A percentile compares a stretch with the other conserved stretches of the same genome.
Conservation (phyloP, 2,329 filamentous ascomycete genomes). For the Didymella pomorum region DNA sequence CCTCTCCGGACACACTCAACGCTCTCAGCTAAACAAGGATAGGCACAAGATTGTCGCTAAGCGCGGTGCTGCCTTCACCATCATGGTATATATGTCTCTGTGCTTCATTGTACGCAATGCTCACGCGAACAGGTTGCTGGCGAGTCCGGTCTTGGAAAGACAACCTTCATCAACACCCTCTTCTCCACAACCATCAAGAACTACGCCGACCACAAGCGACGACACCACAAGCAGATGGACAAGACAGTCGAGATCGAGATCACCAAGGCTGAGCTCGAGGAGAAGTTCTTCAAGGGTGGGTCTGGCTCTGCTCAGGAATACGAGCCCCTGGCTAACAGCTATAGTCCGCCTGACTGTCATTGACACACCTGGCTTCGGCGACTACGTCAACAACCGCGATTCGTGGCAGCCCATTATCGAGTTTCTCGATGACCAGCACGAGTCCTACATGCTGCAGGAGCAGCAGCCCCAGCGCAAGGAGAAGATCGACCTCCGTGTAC, state of each 20-base stretch:
- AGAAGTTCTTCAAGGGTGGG: conserved; percentile 99
- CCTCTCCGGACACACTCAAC: conserved; percentile 25
- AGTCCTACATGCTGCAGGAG: conserved; percentile 99
- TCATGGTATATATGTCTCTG: conserved; percentile 75
- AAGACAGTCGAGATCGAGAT: conserved; percentile 99
- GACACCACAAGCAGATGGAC: conserved; percentile 99
- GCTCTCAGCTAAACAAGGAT: conserved; percentile 45
- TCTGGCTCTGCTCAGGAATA: neutral
- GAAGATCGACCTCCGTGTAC: conserved; percentile 99
- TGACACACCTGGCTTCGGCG: conserved; percentile 97
- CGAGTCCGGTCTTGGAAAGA: conserved; percentile 98
- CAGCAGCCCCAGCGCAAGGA: conserved; percentile 97
- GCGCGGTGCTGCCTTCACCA: conserved; percentile 97
- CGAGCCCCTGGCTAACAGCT: conserved; percentile 31
- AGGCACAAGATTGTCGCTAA: conserved; percentile 77
- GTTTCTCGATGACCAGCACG: conserved; percentile 99
- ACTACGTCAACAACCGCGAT: conserved; percentile 99
- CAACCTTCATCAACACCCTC: conserved; percentile 99
- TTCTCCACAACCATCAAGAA: conserved; percentile 99
- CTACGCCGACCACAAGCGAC: conserved; percentile 99
- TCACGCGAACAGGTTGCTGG: conserved; percentile 77
- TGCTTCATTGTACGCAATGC: neutral
- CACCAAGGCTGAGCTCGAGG: conserved; percentile 98
- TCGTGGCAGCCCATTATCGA: conserved; percentile 99
- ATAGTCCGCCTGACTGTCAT: conserved; percentile 97